A percentile compares a stretch with the other conserved stretches of the same genome.
These are phyloP conservation scores for Alternaria tenuissima DNA, from an alignment of 2,329 filamentous ascomycete species.

Conservation along the genomic window DNA sequence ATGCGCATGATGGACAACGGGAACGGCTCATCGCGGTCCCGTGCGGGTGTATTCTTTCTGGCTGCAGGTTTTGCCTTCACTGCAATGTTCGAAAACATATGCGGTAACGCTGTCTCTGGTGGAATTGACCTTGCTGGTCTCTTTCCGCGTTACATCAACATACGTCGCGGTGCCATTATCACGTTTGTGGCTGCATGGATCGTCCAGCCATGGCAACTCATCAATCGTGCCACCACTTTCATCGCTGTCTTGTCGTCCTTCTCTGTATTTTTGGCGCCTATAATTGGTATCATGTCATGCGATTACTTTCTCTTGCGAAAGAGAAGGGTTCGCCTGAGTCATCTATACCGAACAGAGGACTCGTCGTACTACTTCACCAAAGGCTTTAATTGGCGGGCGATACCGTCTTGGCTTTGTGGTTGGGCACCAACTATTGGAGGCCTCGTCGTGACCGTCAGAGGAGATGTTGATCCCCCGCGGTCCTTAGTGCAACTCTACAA, in stretches of 20 bases:
- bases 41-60: conserved; percentile 50
- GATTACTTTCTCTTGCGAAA: conserved; percentile 51
- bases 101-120: conserved; percentile 46
- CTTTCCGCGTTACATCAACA: conserved; percentile 47
- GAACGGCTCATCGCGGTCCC: conserved; percentile 49
- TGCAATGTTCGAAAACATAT: conserved; percentile 54
- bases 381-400: conserved; percentile 56
- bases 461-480: conserved; percentile 45
- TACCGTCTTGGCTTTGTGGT: conserved; percentile 56
- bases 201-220: conserved; percentile 50
- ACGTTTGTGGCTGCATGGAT: conserved; percentile 48
- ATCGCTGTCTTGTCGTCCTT: conserved; percentile 54
- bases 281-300: conserved; percentile 52
- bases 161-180: conserved; percentile 47
- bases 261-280: conserved; percentile 52
- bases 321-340: conserved; percentile 46
- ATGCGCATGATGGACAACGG: conserved; percentile 57
- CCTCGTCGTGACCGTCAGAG: conserved; percentile 48
- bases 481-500: conserved; percentile 57
- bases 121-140: conserved; percentile 49
- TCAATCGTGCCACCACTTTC: conserved; percentile 49
- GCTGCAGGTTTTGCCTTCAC: conserved; percentile 48
- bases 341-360: conserved; percentile 47
- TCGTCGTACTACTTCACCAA: conserved; percentile 56
- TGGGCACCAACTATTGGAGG: conserved; percentile 57